Conservation (phyloP, 495 filamentous ascomycete genomes). For the Recurvomyces mirabilis region DNA sequence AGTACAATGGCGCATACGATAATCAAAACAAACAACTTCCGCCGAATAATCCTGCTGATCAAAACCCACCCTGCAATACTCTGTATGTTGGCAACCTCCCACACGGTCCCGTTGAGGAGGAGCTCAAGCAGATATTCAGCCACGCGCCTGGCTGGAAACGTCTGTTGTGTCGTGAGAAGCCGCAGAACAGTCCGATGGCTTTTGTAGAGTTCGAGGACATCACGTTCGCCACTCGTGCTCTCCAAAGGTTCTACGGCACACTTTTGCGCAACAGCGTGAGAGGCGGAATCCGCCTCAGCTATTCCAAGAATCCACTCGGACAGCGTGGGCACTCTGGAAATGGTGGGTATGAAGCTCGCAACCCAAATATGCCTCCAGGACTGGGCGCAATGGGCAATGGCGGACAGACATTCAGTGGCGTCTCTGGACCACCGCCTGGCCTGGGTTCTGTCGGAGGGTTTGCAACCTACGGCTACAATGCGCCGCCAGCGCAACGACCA, state of each 20-base stretch:
- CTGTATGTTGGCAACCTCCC: constrained; percentile 95
- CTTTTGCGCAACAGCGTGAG: constrained; percentile 86
- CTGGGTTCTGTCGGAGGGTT: too few relatives aligned
- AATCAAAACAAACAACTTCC: constrained; percentile 63
- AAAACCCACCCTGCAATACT: constrained; percentile 97
- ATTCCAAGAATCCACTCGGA: constrained; percentile 94
- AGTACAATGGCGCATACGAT: constrained; percentile 42
- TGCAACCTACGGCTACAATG: too few relatives aligned
- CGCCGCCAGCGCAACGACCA: too few relatives aligned
- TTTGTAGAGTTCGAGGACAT: constrained; percentile 98
- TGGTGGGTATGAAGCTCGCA: constrained; percentile 1
- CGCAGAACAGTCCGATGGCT: constrained; percentile 97
- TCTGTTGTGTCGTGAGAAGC: constrained; percentile 93
- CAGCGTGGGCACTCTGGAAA: constrained; percentile 43
- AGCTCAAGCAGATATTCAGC: constrained; percentile 87
- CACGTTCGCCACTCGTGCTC: constrained; percentile 80
- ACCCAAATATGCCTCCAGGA: constrained; percentile 10
- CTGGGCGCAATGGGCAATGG: constrained; percentile 1
- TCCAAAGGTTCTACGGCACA: constrained; percentile 85
- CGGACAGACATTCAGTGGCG: constrained; percentile 10
- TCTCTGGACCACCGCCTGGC: constrained; percentile 18
- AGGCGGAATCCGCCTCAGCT: constrained; percentile 93
- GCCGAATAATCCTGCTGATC: constrained; percentile 87
- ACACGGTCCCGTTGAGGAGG: constrained; percentile 88
- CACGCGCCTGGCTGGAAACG: constrained; percentile 94